Base-by-base conservation (phyloP, 1,284 basidiomycete genomes). In the Cystobasidium pallidum region DNA sequence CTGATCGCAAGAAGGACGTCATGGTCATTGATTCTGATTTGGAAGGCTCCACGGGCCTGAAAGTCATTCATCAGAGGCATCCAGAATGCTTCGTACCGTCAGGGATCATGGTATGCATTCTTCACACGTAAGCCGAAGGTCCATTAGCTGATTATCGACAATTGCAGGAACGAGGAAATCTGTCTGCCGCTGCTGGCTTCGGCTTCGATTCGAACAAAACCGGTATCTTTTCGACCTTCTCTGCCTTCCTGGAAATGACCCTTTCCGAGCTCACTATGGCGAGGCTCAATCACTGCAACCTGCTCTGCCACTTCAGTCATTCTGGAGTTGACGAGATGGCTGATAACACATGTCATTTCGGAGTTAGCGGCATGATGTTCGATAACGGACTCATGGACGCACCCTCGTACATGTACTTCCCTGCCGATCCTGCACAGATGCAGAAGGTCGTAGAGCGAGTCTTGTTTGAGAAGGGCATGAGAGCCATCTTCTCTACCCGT, bases 181-280 rank as follows among this genome's bases (percentile, higher is more conserved):
- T 91, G 80, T 88, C 88, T 47, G 90, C 91, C 8, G 91, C 91
- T 3, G 90, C 91, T 36, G 91, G 91, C 32, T 92, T 91, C 80
- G 91, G 91, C 66, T 91, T 77, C 43, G 74, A 75, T 64, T 62
- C 75, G 45, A 70, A 68, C 43, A 76, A 72, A 54, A 70, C 72
- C 32, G 76, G 78, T 52, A 74, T 91, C 73, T 91, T 90, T 83
- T 91, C 89, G 26, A 92, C 91, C 4, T 92, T 92, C 83, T 89
- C 89, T 61, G 91, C 91, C 3, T 92, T 92, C 84, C 83, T 91
- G 73, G 91, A 92, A 84, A 92, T 92, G 91, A 83, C 90, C 72
- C 81, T 92, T 73, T 91, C 90, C 1, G 91, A 92, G 80, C 83
- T 91, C 70, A 92, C 91, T n/a, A 92, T 92, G 91, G 91, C 91